Evolutionary conservation across 169 alveolate genomes (phyloP), one percentile per base, ranked within the genome.

Genomic region (Plasmodium reichenowi): DNA sequence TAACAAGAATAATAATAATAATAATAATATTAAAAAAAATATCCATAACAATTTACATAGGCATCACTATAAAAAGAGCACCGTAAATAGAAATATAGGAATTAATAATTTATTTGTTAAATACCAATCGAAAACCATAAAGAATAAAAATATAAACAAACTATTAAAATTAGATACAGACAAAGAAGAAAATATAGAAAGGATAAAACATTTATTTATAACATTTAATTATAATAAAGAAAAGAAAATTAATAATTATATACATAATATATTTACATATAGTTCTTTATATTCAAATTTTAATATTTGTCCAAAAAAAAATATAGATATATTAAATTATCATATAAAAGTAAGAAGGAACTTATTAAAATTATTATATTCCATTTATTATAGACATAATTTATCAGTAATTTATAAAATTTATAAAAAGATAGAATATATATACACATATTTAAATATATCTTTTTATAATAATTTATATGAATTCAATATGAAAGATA

Each of bases 141-240:
- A 68, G 56, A 67, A 83, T 17, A 83, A 38, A 12, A 60, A n/a
- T 63, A 24, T 83, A 43, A 54, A 83, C 56, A 43, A 45, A 43
- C 17, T 83, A 8, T 63, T 83, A 29, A 43, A 68, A 58, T 26
- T 63, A n/a, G 60, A 83, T 7, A 59, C 22, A 43, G 64, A 63
- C 0, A 66, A 38, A 43, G 52, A 67, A 3, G 91, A 83, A 70
- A 83, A 67, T 48, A 54, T 83, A 3, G 91, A 83, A 20, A 54
- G 80, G 24, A 68, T 83, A 68, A 83, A 38, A 68, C 71, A 83
- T 9, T 58, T 83, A 17, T 83, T 83, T 48, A 50, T 83, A 20
- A 68, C 78, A 22, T 83, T 83, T 83, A 68, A 68, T 50, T 68
- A 83, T 63, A 67, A 68, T 62, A 83, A 83, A 50, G 91, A 83